These are phyloP conservation scores for Solanum sitiens DNA, from an alignment of 257 asterid species.

Conservation along the genomic window DNA sequence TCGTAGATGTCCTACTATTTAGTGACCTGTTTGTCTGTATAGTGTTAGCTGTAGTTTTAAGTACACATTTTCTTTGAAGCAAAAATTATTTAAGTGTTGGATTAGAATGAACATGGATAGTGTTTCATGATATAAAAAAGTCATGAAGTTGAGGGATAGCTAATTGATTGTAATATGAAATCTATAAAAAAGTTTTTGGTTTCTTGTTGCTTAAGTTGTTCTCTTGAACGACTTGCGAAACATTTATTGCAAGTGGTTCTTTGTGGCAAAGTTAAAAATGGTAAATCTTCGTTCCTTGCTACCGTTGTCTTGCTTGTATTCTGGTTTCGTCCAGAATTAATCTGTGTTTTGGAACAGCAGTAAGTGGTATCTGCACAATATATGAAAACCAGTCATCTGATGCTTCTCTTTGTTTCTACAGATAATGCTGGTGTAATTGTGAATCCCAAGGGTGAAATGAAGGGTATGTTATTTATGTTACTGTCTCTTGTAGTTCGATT, in stretches of 20 bases:
- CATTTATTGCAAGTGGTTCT: not conserved
- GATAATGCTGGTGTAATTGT: slow-evolving; percentile 69
- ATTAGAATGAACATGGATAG: not conserved
- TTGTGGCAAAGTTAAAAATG: not conserved
- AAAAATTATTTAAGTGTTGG: not conserved
- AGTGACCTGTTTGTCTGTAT: not conserved
- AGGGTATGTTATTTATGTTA: slow-evolving; percentile 22
- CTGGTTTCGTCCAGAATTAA: not conserved
- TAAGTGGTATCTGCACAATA: not conserved
- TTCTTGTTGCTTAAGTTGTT: not conserved
- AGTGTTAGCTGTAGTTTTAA: not conserved
- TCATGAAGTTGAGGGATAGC: not conserved
- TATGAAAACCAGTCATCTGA: not conserved
- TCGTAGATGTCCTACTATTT: not conserved
- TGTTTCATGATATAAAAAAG: not conserved
- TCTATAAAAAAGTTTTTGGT: not conserved
- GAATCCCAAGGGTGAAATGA: slow-evolving; percentile 67
- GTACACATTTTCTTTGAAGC: not conserved
- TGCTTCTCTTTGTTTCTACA: not conserved
- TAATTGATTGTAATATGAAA: not conserved
- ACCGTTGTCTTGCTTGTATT: not conserved
- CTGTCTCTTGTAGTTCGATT: not conserved
- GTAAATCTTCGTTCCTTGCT: not conserved
- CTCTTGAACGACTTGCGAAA: not conserved
- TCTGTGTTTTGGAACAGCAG: not conserved